A percentile compares a stretch with the other conserved stretches of the same genome.
Evolutionary conservation across 768 basidiomycete species (phyloP).

Genomic region (Boletus rubescentipes): DNA sequence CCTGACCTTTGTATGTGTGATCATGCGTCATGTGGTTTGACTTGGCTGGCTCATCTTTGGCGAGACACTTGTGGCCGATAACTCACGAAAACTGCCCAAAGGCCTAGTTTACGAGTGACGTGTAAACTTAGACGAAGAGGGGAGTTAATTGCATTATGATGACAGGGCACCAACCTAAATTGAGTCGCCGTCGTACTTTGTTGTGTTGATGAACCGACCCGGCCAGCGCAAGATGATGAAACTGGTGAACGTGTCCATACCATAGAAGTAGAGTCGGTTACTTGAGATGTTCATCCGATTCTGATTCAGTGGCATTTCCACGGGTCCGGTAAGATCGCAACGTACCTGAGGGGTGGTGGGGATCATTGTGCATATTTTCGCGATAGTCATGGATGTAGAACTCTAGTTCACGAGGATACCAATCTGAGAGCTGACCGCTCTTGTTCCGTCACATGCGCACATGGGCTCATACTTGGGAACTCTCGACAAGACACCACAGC

Average conservation of each 20-base stretch:
- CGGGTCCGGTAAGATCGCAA: not conserved
- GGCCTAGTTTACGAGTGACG: not conserved
- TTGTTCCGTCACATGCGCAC: not conserved
- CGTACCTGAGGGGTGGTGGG: not conserved
- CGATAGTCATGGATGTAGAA: not conserved
- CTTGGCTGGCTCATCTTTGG: not conserved
- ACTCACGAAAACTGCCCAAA: not conserved
- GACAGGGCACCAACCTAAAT: not conserved
- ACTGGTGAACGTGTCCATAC: conserved; percentile 4
- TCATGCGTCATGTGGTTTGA: not conserved
- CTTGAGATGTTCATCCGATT: not conserved
- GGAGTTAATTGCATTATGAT: not conserved
- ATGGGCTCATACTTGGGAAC: not conserved
- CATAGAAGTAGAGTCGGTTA: not conserved
- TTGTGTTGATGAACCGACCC: not conserved
- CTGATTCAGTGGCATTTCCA: not conserved
- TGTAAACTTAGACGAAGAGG: not conserved
- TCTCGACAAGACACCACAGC: not conserved
- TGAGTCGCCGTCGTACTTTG: conserved; percentile 1
- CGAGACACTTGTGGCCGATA: not conserved
- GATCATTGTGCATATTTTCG: not conserved
- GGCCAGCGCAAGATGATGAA: not conserved
- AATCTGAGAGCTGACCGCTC: not conserved
- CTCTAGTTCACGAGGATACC: not conserved
- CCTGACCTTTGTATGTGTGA: not conserved